Evolutionary conservation across 495 filamentous ascomycete species (phyloP), one percentile per base, ranked within the genome.

Genomic region (Tetracladium marchalianum): DNA sequence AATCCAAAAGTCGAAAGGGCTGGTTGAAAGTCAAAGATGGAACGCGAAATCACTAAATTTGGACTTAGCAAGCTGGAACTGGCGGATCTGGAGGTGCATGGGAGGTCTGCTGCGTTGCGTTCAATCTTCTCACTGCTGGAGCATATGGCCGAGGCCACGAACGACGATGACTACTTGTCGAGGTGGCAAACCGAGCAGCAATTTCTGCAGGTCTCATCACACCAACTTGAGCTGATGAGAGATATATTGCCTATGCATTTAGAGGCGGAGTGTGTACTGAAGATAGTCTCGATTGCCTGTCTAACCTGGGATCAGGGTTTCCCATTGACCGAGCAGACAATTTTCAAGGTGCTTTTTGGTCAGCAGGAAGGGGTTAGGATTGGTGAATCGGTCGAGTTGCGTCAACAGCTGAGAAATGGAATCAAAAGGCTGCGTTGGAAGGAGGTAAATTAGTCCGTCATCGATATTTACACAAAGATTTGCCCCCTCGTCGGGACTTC

Each of bases 401-500:
- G 24, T 44, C 41, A 38, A 45, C 31, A 41, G 35, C 46, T 54
- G 48, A 43, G 39, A 43, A 45, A 54, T 49, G 44, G 40, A 48
- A 51, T 33, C 35, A 19, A 27, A 27, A 27, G 22, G 22, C 31
- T 50, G 19, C 47, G 46, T 51, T 51, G 44, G 43, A 44, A 16
- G 36, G n/a, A 31, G 15, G 11, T 37, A 2, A 16, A 24, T 41
- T 43, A 36, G 47, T 33, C 34, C 36, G 18, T 46, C 47, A 41
- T 38, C 48, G 45, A 52, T 54, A 44, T 54, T 54, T 46, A 54
- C 45, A 37, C 36, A 45, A 41, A 50, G 22, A 43, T 43, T 43
- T n/a, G 44, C 24, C 42, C 43, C 41, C 22, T 41, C 41, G 31
- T 31, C 40, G 17, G 38, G 34, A 44, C 13, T 43, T 17, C 11